phyloP scores from a whole-genome alignment of 352 stramenopile genomes.

The Pythium brachiatum region DNA sequence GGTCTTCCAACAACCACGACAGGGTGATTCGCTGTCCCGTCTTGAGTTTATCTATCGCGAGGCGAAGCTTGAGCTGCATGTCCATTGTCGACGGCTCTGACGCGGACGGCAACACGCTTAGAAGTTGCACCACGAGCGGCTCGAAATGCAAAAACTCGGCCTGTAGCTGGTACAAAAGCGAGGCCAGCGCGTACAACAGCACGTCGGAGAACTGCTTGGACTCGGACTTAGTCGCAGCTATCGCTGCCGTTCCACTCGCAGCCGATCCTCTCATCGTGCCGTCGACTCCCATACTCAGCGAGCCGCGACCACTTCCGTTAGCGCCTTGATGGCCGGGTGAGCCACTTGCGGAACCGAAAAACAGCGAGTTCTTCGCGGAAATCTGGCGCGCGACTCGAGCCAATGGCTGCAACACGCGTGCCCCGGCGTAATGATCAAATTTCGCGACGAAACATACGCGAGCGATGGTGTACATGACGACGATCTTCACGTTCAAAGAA shows the following conservation, averaged over 20 bases:
- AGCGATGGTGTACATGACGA: conserved; percentile 64
- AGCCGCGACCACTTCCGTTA: neutral
- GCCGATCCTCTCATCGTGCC: neutral
- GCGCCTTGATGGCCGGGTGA: neutral
- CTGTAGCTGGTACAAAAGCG: conserved; percentile 77
- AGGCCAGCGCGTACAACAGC: conserved; percentile 69
- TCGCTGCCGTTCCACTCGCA: conserved; percentile 26
- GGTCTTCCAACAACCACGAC: conserved; percentile 48
- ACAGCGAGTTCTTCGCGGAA: conserved; percentile 56
- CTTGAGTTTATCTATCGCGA: conserved; percentile 55
- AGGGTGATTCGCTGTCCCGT: conserved; percentile 39
- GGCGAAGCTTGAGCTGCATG: conserved; percentile 48
- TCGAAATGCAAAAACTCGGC: conserved; percentile 71
- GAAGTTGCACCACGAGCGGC: conserved; percentile 62
- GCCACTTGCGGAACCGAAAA: conserved; percentile 52
- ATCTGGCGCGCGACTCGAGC: conserved; percentile 76
- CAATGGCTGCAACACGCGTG: conserved; percentile 64
- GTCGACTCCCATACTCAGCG: neutral
- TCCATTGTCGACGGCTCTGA: conserved; percentile 32
- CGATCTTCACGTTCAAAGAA: conserved; percentile 72
- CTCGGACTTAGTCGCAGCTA: conserved; percentile 61
- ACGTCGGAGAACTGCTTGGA: conserved; percentile 72
- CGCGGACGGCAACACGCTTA: conserved; percentile 50
- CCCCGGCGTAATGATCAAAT: conserved; percentile 79
- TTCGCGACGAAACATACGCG: conserved; percentile 62